A percentile compares a stretch with the other conserved stretches of the same genome.
Conservation (phyloP, 1,139 yeast genomes). For the Pichia sp. region DNA sequence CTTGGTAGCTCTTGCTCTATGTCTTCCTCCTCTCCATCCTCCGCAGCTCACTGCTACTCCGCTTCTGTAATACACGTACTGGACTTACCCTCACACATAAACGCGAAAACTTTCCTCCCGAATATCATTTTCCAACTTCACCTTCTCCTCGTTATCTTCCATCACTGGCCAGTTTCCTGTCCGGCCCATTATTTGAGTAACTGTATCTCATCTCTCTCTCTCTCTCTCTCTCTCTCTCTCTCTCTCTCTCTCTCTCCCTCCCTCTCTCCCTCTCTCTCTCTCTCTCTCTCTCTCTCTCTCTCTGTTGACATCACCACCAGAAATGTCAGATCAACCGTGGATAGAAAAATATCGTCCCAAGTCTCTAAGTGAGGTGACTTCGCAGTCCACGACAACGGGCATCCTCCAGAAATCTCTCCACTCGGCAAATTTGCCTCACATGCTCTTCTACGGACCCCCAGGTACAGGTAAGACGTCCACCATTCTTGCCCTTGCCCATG, state of each 20-base stretch:
- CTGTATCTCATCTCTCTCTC: neutral
- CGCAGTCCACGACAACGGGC: slow-evolving; percentile 86
- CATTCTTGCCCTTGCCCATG: slow-evolving; percentile 79
- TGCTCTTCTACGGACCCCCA: slow-evolving; percentile 96
- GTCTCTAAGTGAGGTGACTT: slow-evolving; percentile 76
- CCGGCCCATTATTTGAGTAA: too few relatives aligned
- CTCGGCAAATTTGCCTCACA: slow-evolving; percentile 85
- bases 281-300: neutral
- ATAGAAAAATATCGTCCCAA: slow-evolving; percentile 55
- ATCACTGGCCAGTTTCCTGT: too few relatives aligned
- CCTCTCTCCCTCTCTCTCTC: neutral
- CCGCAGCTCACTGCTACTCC: too few relatives aligned
- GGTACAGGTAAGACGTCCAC: slow-evolving; percentile 98
- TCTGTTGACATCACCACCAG: neutral
- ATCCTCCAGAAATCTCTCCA: slow-evolving; percentile 77
- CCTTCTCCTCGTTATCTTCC: too few relatives aligned
- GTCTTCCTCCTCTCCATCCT: too few relatives aligned
- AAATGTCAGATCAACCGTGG: slow-evolving; percentile 20
- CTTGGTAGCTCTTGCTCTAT: too few relatives aligned
- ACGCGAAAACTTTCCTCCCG: slow-evolving; percentile 5
- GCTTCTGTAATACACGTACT: neutral
- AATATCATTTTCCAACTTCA: neutral
- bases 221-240: too few relatives aligned
- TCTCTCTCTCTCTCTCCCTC: neutral
- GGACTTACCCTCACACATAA: neutral